A percentile compares a stretch with the other conserved stretches of the same genome.
Conservation (phyloP, 23 red algal species). For the Gracilaria caudata region DNA sequence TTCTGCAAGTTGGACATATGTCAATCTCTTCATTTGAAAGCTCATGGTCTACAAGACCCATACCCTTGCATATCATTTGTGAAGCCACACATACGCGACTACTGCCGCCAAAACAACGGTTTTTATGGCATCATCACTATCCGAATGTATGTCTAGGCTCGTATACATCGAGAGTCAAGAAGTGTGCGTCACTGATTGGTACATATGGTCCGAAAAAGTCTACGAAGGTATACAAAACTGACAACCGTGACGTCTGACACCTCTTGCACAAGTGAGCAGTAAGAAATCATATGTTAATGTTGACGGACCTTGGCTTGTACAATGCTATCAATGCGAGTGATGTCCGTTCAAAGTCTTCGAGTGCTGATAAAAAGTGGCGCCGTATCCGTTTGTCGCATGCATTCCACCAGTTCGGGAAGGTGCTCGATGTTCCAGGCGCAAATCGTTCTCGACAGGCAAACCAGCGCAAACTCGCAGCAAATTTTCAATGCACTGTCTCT, state of each 20-base stretch:
- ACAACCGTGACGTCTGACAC: neutral
- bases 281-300: neutral
- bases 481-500: conserved; percentile 97
- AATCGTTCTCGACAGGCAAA: conserved; percentile 92
- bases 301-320: neutral
- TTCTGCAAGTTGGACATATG: neutral
- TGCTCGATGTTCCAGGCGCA: conserved; percentile 89
- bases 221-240: conserved; percentile 5
- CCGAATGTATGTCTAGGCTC: neutral
- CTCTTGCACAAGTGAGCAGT: neutral
- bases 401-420: neutral
- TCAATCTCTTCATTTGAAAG: neutral
- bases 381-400: neutral
- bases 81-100: neutral
- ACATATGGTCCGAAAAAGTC: conserved; percentile 1
- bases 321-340: neutral
- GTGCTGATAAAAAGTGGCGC: neutral
- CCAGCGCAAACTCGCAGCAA: conserved; percentile 89
- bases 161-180: neutral
- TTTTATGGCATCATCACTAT: neutral
- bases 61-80: neutral
- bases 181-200: conserved; percentile 2
- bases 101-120: neutral
- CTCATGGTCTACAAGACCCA: neutral
- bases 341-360: conserved; percentile 9